Evolutionary conservation across 108 stramenopile genomes (phyloP).

Genomic region (Fistulifera solaris): DNA sequence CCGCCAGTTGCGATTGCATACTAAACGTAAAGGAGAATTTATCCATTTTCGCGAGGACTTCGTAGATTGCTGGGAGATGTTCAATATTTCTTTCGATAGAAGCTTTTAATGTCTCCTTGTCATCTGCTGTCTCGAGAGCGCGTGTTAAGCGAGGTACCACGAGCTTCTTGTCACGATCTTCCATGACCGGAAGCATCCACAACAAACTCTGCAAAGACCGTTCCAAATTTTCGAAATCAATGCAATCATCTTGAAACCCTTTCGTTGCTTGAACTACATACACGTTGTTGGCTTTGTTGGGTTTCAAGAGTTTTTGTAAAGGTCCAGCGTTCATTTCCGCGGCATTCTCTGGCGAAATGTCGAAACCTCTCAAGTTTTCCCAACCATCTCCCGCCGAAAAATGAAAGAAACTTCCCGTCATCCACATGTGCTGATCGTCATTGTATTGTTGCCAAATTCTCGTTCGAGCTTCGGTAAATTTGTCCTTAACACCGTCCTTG

Average conservation of each 20-base stretch:
- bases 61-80: constrained; percentile 69
- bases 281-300: constrained; percentile 38
- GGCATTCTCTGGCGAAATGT: constrained; percentile 74
- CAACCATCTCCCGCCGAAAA: constrained; percentile 86
- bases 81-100: constrained; percentile 45
- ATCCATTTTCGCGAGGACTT: constrained; percentile 78
- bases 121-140: constrained; percentile 21
- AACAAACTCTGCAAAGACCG: constrained; percentile 60
- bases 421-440: constrained; percentile 96
- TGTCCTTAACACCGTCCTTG: constrained; percentile 48
- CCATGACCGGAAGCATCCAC: constrained; percentile 77
- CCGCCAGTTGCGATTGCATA: constrained; percentile 86
- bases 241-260: constrained; percentile 40
- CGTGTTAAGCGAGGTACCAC: constrained; percentile 67
- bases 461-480: constrained; percentile 74
- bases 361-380: constrained; percentile 73
- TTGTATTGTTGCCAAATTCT: constrained; percentile 88
- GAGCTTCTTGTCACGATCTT: constrained; percentile 75
- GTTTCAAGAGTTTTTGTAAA: constrained; percentile 30
- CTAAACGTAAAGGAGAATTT: constrained; percentile 80
- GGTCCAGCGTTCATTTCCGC: constrained; percentile 36
- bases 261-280: constrained; percentile 77
- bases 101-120: constrained; percentile 22
- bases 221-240: constrained; percentile 58
- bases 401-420: constrained; percentile 84